phyloP scores from a whole-genome alignment of 257 asterid genomes.

The Euphrasia confusa region DNA sequence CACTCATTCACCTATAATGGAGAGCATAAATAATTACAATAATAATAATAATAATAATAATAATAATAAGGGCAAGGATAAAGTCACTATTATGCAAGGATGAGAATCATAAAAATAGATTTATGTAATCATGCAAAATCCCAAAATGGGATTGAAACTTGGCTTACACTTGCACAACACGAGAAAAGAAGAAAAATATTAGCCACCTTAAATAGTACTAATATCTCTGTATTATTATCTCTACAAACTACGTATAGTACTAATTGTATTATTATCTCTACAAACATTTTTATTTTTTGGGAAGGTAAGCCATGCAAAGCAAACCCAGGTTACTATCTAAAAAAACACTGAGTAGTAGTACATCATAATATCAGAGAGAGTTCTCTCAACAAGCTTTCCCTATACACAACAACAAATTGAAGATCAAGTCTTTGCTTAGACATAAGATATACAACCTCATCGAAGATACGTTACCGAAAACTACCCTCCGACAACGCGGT shows the following conservation, averaged over 20 bases:
- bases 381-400: not conserved
- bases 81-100: no score
- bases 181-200: no score
- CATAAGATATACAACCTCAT: not conserved
- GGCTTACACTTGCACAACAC: no score
- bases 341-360: not conserved
- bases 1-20: not conserved
- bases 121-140: not conserved
- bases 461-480: constrained; percentile 14
- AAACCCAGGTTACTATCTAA: no score
- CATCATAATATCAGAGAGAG: not conserved
- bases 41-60: not conserved
- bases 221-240: no score
- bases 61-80: not conserved
- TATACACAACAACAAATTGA: not conserved
- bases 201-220: not conserved
- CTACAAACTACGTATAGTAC: no score
- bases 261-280: no score
- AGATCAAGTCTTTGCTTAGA: not conserved
- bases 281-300: no score
- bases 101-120: not conserved
- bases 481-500: constrained; percentile 39
- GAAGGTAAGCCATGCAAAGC: no score
- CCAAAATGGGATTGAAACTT: not conserved
- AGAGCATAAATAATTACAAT: not conserved